These are phyloP conservation scores for Phanerochaete carnosa DNA, from an alignment of 768 basidiomycete genomes.

Conservation along the genomic window DNA sequence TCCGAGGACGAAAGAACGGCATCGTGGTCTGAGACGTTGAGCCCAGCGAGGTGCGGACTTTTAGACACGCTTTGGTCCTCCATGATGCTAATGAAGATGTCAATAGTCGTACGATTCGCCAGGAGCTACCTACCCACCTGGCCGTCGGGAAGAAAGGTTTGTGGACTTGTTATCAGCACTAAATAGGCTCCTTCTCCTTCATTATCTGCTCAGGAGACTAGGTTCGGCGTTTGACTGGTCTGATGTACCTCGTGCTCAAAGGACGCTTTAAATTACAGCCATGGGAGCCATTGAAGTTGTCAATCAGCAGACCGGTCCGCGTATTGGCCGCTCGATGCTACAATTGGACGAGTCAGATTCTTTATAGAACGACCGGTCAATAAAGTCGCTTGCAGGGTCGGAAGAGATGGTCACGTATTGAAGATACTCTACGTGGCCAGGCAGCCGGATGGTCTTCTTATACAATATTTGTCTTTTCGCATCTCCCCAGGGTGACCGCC, in stretches of 20 bases:
- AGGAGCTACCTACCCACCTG: neutral
- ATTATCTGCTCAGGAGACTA: neutral
- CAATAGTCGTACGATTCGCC: no score
- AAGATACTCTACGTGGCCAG: no score
- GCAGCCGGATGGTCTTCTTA: no score
- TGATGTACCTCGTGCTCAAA: neutral
- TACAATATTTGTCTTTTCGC: no score
- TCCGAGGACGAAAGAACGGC: constrained; percentile 23
- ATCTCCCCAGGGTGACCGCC: no score
- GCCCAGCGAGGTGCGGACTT: neutral
- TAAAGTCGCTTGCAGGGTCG: no score
- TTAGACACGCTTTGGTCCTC: neutral
- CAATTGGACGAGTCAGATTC: no score
- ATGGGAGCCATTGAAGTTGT: neutral
- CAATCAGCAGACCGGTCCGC: no score
- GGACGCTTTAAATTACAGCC: neutral
- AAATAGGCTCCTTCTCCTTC: neutral
- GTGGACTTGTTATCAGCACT: neutral
- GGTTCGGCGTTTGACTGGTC: neutral
- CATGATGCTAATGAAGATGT: neutral
- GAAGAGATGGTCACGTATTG: no score
- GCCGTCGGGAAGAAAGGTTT: neutral
- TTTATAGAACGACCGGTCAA: no score
- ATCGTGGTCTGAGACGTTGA: neutral
- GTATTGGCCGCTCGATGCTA: no score